These are phyloP conservation scores for Rhodotorula babjevae DNA, from an alignment of 768 basidiomycete genomes.

Conservation along the genomic window DNA sequence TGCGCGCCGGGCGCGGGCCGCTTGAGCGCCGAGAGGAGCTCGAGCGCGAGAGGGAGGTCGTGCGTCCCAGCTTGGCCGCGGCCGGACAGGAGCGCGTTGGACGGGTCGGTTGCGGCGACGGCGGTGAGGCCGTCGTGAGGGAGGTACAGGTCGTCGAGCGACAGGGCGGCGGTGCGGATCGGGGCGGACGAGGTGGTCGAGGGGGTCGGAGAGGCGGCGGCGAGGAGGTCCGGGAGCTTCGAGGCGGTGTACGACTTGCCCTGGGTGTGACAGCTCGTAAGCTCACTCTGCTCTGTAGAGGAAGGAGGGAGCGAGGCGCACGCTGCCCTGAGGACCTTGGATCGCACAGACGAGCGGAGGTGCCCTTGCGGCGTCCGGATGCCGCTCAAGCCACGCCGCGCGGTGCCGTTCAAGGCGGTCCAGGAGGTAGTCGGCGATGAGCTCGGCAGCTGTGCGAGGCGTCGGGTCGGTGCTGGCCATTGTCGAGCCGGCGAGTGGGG, in stretches of 20 bases:
- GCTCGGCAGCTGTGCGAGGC: not conserved
- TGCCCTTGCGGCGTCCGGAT: too few species aligned
- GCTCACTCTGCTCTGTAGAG: not conserved
- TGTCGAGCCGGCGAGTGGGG: not conserved
- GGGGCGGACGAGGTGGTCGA: constrained; percentile 44
- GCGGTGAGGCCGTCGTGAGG: constrained; percentile 59
- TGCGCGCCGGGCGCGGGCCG: constrained; percentile 6
- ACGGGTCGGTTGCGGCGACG: constrained; percentile 57
- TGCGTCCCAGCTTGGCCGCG: constrained; percentile 94
- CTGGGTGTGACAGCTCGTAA: constrained; percentile 19
- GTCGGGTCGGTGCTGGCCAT: constrained; percentile 3
- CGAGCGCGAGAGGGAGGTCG: constrained; percentile 67
- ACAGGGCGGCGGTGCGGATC: constrained; percentile 44
- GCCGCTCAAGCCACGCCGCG: not conserved
- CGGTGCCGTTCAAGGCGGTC: constrained; percentile 23
- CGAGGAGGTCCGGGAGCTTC: constrained; percentile 62
- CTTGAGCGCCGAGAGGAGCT: constrained; percentile 54
- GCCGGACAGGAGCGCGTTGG: constrained; percentile 67
- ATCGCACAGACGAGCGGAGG: constrained; percentile 74
- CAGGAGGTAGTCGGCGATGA: constrained; percentile 24
- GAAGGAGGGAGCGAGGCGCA: constrained; percentile 11
- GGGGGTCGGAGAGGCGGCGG: constrained; percentile 47
- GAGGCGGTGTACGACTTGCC: constrained; percentile 78
- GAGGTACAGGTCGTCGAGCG: constrained; percentile 65
- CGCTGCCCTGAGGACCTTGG: constrained; percentile 87